phyloP scores from a whole-genome alignment of 73 alveolate genomes.

The Symbiodinium pilosum region DNA sequence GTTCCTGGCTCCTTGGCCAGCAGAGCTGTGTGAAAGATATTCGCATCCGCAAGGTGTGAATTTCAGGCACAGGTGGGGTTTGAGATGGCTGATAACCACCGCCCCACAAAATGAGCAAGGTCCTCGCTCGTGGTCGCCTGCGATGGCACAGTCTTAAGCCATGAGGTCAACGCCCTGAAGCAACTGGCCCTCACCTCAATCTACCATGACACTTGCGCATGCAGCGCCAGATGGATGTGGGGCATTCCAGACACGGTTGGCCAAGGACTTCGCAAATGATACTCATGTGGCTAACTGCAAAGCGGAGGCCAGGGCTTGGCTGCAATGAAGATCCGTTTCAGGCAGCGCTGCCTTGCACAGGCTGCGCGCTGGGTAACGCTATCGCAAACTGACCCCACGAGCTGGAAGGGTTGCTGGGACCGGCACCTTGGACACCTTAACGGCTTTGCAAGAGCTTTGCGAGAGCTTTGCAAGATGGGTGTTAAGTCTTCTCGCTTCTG shows the following conservation, averaged over 20 bases:
- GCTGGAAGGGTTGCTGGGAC: constrained; percentile 5
- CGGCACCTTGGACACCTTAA: background rate
- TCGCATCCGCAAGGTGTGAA: no score
- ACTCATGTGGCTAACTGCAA: background rate
- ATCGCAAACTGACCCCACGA: background rate
- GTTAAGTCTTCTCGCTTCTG: background rate
- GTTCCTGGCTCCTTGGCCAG: constrained; percentile 35
- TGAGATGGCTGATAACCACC: no score
- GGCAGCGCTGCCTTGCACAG: background rate
- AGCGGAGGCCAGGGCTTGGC: background rate
- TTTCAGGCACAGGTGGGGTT: no score
- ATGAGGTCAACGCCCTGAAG: constrained; percentile 70
- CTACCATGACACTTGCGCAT: no score
- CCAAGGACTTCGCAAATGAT: background rate
- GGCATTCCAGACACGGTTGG: no score
- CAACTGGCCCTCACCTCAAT: constrained; percentile 9
- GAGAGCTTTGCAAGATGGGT: no score
- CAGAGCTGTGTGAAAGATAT: no score
- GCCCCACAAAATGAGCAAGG: background rate
- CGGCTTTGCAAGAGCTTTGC: no score
- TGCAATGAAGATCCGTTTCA: no score
- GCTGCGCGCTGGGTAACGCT: background rate
- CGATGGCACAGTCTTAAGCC: constrained; percentile 72
- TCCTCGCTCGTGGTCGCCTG: constrained; percentile 58
- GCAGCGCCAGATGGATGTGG: no score